phyloP scores from a whole-genome alignment of 2,329 filamentous ascomycete genomes.

The Phaeosphaeriaceae sp. region DNA sequence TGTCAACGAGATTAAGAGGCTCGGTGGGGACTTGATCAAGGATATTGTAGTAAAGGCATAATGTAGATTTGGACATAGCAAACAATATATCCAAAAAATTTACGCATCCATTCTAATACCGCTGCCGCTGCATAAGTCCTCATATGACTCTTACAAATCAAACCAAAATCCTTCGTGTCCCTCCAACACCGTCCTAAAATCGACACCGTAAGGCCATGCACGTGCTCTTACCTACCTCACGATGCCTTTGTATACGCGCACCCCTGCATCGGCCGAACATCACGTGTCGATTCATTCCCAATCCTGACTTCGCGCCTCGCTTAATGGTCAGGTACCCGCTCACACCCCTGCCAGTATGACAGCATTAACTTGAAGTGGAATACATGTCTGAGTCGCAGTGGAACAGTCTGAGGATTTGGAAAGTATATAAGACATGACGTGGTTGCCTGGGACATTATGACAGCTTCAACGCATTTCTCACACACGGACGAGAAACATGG shows the following conservation, averaged over 20 bases:
- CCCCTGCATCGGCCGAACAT: conserved; percentile 1
- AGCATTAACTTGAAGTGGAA: neutral
- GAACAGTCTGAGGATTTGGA: neutral
- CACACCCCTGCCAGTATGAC: neutral
- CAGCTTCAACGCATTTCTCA: too few relatives aligned
- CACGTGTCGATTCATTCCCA: neutral
- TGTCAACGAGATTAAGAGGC: conserved; percentile 72
- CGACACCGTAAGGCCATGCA: neutral
- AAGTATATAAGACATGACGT: neutral
- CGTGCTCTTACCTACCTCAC: neutral
- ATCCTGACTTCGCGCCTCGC: neutral
- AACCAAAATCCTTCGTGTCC: neutral
- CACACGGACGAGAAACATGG: too few relatives aligned
- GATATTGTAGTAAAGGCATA: conserved; percentile 32
- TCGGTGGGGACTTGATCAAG: conserved; percentile 66
- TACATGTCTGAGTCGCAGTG: neutral
- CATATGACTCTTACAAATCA: neutral
- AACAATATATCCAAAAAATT: conserved; percentile 1
- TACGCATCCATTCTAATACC: too few relatives aligned
- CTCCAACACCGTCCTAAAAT: neutral
- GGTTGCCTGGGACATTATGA: too few relatives aligned
- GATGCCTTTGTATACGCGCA: neutral
- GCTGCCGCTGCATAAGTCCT: too few relatives aligned
- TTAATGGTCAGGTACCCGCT: neutral
- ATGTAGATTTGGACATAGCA: neutral